These are phyloP conservation scores for Chamaecyparis obtusa DNA, from an alignment of 75 land plant species.

Conservation along the genomic window DNA sequence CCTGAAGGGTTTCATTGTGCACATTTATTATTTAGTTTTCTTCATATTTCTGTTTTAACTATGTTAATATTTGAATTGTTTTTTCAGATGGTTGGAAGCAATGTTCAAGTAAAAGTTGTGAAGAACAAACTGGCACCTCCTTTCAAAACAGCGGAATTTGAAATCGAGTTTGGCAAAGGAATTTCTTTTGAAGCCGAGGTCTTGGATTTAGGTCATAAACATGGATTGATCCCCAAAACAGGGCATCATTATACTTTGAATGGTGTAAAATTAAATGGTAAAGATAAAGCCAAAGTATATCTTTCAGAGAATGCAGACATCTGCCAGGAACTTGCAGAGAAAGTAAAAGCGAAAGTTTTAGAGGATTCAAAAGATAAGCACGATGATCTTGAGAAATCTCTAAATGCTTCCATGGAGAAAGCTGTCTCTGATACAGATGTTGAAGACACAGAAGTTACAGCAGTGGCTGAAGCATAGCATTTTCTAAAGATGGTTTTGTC, in stretches of 20 bases:
- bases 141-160: constrained; percentile 67
- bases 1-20: not conserved
- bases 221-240: constrained; percentile 52
- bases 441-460: not conserved
- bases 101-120: constrained; percentile 66
- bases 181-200: constrained; percentile 72
- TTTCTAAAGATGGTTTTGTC: not conserved
- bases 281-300: constrained; percentile 43
- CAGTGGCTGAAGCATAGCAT: not conserved
- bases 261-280: constrained; percentile 46
- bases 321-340: constrained; percentile 33
- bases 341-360: constrained; percentile 33
- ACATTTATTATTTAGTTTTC: not conserved
- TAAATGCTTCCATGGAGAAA: not conserved
- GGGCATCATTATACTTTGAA: constrained; percentile 23
- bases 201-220: constrained; percentile 63
- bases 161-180: constrained; percentile 89
- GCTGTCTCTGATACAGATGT: not conserved
- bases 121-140: constrained; percentile 91
- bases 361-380: not conserved
- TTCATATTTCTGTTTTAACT: not conserved
- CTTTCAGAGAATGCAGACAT: constrained; percentile 29
- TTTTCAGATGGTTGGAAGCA: constrained; percentile 54
- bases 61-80: not conserved
- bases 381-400: not conserved